A percentile compares a stretch with the other conserved stretches of the same genome.
Evolutionary conservation across 441 rosid genomes (phyloP).

Genomic region (Gossypium trilobum): DNA sequence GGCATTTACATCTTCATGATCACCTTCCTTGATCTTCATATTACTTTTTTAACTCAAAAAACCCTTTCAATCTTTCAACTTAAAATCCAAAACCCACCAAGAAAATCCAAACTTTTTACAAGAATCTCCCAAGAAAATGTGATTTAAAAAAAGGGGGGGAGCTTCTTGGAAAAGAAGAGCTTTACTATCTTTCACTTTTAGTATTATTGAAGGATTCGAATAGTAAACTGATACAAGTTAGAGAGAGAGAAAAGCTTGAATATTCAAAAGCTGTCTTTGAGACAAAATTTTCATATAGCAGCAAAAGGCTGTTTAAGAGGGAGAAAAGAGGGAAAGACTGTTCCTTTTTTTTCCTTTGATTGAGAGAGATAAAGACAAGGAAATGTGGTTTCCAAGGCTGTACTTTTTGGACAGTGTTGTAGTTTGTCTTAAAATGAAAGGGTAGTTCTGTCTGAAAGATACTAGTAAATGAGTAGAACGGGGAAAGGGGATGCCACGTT

Average conservation of each 20-base stretch:
- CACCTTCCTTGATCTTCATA: slow-evolving; percentile 26
- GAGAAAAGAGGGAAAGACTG: background rate
- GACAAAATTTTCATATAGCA: slow-evolving; percentile 23
- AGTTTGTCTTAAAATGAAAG: background rate
- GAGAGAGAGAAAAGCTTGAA: slow-evolving; percentile 20
- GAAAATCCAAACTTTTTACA: slow-evolving; percentile 8
- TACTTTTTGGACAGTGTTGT: background rate
- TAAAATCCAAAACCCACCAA: slow-evolving; percentile 29
- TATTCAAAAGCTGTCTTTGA: slow-evolving; percentile 16
- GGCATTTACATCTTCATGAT: slow-evolving; percentile 15
- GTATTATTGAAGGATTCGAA: slow-evolving; percentile 8
- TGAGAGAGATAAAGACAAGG: background rate
- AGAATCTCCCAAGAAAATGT: slow-evolving; percentile 21
- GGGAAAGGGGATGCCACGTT: background rate
- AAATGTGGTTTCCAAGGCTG: background rate
- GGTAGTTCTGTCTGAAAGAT: background rate
- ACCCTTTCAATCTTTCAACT: slow-evolving; percentile 17
- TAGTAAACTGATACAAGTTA: background rate
- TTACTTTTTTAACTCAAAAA: slow-evolving; percentile 7
- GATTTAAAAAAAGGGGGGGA: background rate
- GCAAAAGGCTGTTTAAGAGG: slow-evolving; percentile 19
- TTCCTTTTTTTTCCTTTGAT: background rate
- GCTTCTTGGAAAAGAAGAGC: background rate
- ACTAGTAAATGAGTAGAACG: background rate
- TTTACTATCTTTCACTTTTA: background rate